Percentiles rank a stretch among this genome's conserved stretches.
These are phyloP conservation scores for Jaltomata sinuosa DNA, from an alignment of 257 asterid species.

Conservation along the genomic window DNA sequence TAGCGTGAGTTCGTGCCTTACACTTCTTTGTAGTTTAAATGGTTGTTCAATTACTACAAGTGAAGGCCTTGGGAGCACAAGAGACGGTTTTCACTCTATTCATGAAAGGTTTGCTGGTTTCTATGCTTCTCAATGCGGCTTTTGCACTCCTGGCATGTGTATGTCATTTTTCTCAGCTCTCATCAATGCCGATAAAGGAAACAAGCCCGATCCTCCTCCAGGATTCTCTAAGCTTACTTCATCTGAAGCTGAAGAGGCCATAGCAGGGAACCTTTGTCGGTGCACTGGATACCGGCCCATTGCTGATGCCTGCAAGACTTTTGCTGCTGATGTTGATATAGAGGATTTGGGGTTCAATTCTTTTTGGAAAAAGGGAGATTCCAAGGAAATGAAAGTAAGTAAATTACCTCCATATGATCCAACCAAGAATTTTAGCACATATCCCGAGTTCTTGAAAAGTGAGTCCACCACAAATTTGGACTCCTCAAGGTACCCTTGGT, in stretches of 20 bases:
- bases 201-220: conserved; percentile 21
- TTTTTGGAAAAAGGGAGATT: conserved; percentile 49
- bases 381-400: conserved; percentile 15
- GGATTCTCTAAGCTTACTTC: conserved; percentile 57
- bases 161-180: conserved; percentile 63
- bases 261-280: conserved; percentile 64
- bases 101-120: conserved; percentile 71
- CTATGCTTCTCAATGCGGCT: conserved; percentile 82
- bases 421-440: conserved; percentile 10
- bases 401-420: conserved; percentile 38
- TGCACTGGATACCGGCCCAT: conserved; percentile 77
- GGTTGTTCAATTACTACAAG: conserved; percentile 59
- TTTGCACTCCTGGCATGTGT: conserved; percentile 81
- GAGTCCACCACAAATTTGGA: conserved; percentile 19
- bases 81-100: conserved; percentile 68
- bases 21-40: conserved; percentile 67
- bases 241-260: conserved; percentile 61
- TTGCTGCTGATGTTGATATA: conserved; percentile 57
- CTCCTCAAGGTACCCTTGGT: conserved; percentile 46
- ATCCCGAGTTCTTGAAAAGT: conserved; percentile 28
- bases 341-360: conserved; percentile 68
- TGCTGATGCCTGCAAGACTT: conserved; percentile 72
- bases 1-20: conserved; percentile 54
- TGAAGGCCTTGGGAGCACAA: conserved; percentile 72
- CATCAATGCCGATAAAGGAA: conserved; percentile 33